Evolutionary conservation across 1,284 basidiomycete genomes (phyloP), one percentile per base, ranked within the genome.

Genomic region (Anthracocystis setariae): DNA sequence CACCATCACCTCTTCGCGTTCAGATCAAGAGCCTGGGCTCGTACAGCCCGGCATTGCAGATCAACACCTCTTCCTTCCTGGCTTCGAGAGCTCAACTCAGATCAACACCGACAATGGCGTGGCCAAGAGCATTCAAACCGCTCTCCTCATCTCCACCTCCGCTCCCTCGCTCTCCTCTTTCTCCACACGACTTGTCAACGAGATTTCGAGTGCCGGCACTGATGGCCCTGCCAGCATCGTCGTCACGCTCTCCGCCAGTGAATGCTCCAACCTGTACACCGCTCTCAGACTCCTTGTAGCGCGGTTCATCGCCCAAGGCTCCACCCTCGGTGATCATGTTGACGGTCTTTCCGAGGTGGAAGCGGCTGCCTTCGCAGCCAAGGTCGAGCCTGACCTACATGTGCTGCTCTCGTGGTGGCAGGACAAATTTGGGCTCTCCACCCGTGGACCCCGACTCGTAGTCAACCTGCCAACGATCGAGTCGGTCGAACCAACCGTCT

Each of bases 391-490:
- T 5, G 63, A 72, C 23, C 52, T 72, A 2, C 63, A 58, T 18
- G 46, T 72, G 20, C 49, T 72, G 1, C 35, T 46, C 7, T 38
- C 39, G 5, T 72, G 69, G 69, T 72, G 63, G 63, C 29, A 32
- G 24, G 39, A 23, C 38, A 66, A 58, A 18, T 63, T 72, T 24
- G 48, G 24, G 32, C 46, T 32, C 10, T 17, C 39, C 0, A 20
- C 38, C 0, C 21, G 21, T 8, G 29, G 32, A 2, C 64, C 65
- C 0, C 42, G 48, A 20, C 49, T 73, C 5, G 61, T 73, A 13
- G 18, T 73, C 17, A 63, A 73, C 17, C 46, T 73, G 8, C 70
- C 70, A 0, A 60, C 60, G 8, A 73, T 73, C 46, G 70, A 73
- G 25, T 46, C 65, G 0, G 48, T 73, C 13, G 70, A 73, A 32